Base-by-base conservation (phyloP, 345 rosid genomes). In the Boechera divaricarpa region DNA sequence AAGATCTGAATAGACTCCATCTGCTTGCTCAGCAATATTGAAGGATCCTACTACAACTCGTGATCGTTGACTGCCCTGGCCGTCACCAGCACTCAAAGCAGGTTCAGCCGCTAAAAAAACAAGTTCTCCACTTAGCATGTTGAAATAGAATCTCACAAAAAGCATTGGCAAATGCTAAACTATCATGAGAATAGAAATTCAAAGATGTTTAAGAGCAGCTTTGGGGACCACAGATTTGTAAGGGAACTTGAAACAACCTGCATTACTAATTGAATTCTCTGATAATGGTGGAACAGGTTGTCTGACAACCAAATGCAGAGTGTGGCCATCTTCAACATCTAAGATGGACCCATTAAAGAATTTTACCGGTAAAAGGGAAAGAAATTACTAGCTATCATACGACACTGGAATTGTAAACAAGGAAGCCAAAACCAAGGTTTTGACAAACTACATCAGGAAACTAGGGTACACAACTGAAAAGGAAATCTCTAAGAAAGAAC, bases 321-420 rank as follows among this genome's bases (percentile, higher is more conserved):
- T 81, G 72, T 85, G 89, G 64, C 92, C 90, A 66, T 88, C 89
- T 79, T 88, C 92, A 56, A 86, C 89, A 74, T 85, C 90, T 88
- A 77, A 74, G 41, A 32, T 74, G 33, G 55, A 73, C 47, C 16
- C 63, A 28, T 72, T 67, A 79, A 79, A 73, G 74, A 79, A 78
- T 1, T 6, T 65, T 29, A 48, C 66, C 13, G 1, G 24, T 21
- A 38, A 48, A 45, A 6, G 10, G n/a, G 53, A 61, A 49, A 21
- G 11, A 42, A 59, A 5, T 15, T 56, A 51, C 52, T 48, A 12
- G 29, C 28, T 70, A 32, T 3, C 10, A 59, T 67, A 57, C 5
- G 32, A 45, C 28, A 60, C n/a, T 52, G 10, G 2, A 38, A 38
- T 3, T 54, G 47, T 32, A 36, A 58, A 58, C 62, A 61, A n/a